These are phyloP conservation scores for Diutina rugosa DNA, from an alignment of 1,139 yeast species.

Conservation along the genomic window DNA sequence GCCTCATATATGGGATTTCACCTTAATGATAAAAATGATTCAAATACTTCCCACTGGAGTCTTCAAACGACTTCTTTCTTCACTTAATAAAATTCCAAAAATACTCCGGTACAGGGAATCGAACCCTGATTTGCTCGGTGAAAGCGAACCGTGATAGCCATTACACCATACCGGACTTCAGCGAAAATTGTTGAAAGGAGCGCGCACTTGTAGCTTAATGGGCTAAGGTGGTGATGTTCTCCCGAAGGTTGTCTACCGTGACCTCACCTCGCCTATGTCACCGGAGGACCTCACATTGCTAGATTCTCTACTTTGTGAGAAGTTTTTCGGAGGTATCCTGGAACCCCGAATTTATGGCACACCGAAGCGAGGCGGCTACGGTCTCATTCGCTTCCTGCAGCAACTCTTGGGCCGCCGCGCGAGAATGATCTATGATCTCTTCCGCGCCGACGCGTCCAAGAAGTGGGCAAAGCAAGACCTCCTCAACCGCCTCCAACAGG, in stretches of 20 bases:
- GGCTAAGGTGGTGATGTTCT: not conserved
- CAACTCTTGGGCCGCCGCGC: not conserved
- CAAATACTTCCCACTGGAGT: too few relatives aligned
- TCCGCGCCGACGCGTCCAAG: not conserved
- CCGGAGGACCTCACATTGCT: not conserved
- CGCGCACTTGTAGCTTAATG: too few relatives aligned
- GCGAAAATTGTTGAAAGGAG: too few relatives aligned
- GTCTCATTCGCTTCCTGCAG: not conserved
- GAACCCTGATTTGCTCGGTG: slow-evolving; percentile 32
- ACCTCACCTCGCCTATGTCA: not conserved
- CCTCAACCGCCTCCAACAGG: not conserved
- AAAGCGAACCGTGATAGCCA: slow-evolving; percentile 18
- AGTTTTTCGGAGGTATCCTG: not conserved
- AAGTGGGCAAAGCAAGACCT: not conserved
- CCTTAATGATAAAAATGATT: too few relatives aligned
- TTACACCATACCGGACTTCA: slow-evolving; percentile 15
- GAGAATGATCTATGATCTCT: not conserved
- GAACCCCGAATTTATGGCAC: not conserved
- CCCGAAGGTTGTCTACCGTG: not conserved
- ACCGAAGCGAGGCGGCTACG: not conserved
- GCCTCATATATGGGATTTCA: too few relatives aligned
- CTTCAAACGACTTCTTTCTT: too few relatives aligned
- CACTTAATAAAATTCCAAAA: not conserved
- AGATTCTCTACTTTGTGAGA: not conserved
- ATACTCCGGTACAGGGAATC: slow-evolving; percentile 35